These are phyloP conservation scores for Schrenkiella parvula DNA, from an alignment of 345 rosid species.

Conservation along the genomic window DNA sequence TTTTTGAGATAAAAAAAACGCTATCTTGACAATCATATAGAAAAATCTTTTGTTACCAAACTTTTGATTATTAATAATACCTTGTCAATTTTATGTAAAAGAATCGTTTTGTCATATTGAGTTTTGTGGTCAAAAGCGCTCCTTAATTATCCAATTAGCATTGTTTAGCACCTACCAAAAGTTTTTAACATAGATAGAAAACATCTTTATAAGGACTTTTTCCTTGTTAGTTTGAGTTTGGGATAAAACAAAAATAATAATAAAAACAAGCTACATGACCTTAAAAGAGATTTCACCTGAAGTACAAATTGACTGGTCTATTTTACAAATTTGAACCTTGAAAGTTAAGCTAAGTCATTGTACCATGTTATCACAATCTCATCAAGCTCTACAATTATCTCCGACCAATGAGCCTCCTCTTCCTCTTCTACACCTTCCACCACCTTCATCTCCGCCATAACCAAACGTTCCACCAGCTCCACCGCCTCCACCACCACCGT, in stretches of 20 bases:
- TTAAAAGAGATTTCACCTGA: not conserved
- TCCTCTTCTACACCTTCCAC: conserved; percentile 45
- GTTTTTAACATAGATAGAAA: not conserved
- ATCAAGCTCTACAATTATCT: conserved; percentile 52
- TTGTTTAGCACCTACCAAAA: not conserved
- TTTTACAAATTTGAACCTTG: not conserved
- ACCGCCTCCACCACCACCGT: conserved; percentile 46
- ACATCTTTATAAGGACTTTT: not conserved
- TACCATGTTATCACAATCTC: conserved; percentile 67
- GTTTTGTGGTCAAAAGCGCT: not conserved
- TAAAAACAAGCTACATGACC: too few species aligned
- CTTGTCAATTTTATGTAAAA: not conserved
- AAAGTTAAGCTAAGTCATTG: conserved; percentile 2
- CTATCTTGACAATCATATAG: too few species aligned
- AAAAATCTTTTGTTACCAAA: not conserved
- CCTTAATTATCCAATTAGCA: not conserved
- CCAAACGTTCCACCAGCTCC: conserved; percentile 43
- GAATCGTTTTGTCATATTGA: too few species aligned
- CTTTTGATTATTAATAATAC: not conserved
- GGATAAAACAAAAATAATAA: not conserved
- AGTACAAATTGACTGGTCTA: not conserved
- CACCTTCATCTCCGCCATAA: conserved; percentile 55
- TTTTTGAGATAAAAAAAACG: too few species aligned
- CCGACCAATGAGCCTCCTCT: conserved; percentile 46
- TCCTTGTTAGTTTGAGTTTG: not conserved